Base-by-base conservation (phyloP, 2,329 filamentous ascomycete genomes). In the Xylaria sp. region DNA sequence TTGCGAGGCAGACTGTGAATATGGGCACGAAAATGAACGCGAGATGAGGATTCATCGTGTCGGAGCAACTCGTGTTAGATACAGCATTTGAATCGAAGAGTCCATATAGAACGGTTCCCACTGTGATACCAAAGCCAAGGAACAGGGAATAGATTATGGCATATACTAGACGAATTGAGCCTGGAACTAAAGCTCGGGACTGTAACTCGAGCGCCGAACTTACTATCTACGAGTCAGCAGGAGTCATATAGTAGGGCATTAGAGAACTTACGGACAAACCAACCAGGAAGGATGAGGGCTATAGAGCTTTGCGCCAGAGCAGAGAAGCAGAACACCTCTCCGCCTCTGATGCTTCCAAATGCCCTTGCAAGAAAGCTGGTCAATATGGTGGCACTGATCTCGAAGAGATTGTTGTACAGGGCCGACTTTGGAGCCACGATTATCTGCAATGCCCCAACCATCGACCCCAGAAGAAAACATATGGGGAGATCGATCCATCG, bases 61-160 rank as follows among this genome's bases (percentile, higher is more conserved):
- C 68, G 5, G 48, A 19, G 56, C 74, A 76, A 8, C 58, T 70
- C 25, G 66, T 80, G 51, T 17, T 68, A 8, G 72, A 82, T 3
- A 71, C 75, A 1, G 76, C 77, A 9, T 74, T 72, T 8, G 77
- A 75, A 75, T 76, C 58, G 74, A 81, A 65, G 68, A 81, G 69
- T 73, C 79, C 80, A 76, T 78, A 77, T 73, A 81, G 72, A 72
- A 81, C 27, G 5, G 72, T 72, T 53, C 73, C 74, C 21, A 75
- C 70, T 5, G 88, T 90, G 65, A 91, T 89, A 11, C 89, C 89
- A 69, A 90, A 91, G 1, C 88, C 89, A 3, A 91, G 83, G 60
- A 91, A 87, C 0, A 91, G 79, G 0, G 88, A 89, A 74, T 91
- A 91, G 60, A 91, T 88, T 67, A 91, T 87, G 31, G 89, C 87